Percentiles rank a stretch among this genome's conserved stretches.
Conservation (phyloP, 768 basidiomycete genomes). For the Trametes maxima region DNA sequence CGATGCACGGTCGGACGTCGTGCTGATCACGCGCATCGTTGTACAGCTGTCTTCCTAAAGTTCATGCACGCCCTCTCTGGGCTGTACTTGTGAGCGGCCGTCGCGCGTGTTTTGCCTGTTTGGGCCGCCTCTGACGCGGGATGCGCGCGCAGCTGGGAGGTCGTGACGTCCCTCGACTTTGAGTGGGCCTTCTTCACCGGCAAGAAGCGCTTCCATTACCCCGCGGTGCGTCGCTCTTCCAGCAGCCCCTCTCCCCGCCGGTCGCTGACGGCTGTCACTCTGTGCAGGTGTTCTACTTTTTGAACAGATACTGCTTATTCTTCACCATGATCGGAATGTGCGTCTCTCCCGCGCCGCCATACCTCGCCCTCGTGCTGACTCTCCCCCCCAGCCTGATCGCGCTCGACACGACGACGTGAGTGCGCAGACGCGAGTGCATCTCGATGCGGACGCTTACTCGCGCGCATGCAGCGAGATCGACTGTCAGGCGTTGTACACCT, state of each 20-base stretch:
- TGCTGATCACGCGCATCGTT: neutral
- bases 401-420: constrained; percentile 40
- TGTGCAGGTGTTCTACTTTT: constrained; percentile 44
- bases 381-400: constrained; percentile 35
- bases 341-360: constrained; percentile 18
- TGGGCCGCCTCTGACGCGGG: constrained; percentile 5
- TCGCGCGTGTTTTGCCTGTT: neutral
- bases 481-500: constrained; percentile 50
- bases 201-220: constrained; percentile 48
- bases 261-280: neutral
- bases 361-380: neutral
- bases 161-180: constrained; percentile 44
- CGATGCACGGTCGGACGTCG: neutral
- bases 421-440: neutral
- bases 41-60: constrained; percentile 42
- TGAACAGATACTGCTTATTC: constrained; percentile 46
- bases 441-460: neutral
- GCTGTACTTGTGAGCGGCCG: constrained; percentile 41
- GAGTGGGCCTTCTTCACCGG: constrained; percentile 45
- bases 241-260: no score
- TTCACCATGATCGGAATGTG: constrained; percentile 52
- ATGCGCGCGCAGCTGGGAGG: constrained; percentile 44
- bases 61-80: constrained; percentile 46
- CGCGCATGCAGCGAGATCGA: constrained; percentile 38
- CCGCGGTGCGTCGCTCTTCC: constrained; percentile 43